These are phyloP conservation scores for Coleophoma crateriformis DNA, from an alignment of 2,329 filamentous ascomycete species.

Conservation along the genomic window DNA sequence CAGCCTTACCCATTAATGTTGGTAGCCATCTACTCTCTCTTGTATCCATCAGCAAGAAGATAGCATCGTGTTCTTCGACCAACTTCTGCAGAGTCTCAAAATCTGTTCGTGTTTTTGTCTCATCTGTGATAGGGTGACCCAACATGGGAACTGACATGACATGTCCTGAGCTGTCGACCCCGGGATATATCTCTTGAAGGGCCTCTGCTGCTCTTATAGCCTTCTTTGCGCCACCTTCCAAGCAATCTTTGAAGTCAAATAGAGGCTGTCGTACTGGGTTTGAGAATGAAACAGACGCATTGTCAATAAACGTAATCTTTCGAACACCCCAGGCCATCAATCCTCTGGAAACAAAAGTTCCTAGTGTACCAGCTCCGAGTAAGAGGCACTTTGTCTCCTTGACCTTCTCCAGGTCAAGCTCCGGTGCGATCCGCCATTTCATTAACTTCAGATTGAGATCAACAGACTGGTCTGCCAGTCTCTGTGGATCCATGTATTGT, in stretches of 20 bases:
- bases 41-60: constrained; percentile 97
- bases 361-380: constrained; percentile 86
- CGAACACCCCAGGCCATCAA: constrained; percentile 93
- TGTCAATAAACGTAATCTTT: constrained; percentile 94
- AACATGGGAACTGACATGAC: constrained; percentile 90
- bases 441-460: constrained; percentile 97
- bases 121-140: constrained; percentile 78
- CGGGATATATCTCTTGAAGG: constrained; percentile 82
- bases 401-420: constrained; percentile 79
- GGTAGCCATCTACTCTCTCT: constrained; percentile 93
- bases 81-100: constrained; percentile 70
- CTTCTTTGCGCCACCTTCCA: constrained; percentile 79
- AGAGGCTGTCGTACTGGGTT: constrained; percentile 94
- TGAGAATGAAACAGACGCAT: constrained; percentile 87
- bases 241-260: constrained; percentile 84
- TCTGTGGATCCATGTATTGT: constrained; percentile 87
- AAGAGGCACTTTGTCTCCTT: constrained; percentile 87
- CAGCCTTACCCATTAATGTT: constrained; percentile 90
- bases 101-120: constrained; percentile 62
- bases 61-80: constrained; percentile 79
- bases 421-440: constrained; percentile 95
- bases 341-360: constrained; percentile 88
- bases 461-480: constrained; percentile 87
- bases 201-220: constrained; percentile 75
- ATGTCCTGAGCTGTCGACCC: constrained; percentile 76